A percentile compares a stretch with the other conserved stretches of the same genome.
Conservation (phyloP, 106 monocot species). For the Amphibolis antarctica region DNA sequence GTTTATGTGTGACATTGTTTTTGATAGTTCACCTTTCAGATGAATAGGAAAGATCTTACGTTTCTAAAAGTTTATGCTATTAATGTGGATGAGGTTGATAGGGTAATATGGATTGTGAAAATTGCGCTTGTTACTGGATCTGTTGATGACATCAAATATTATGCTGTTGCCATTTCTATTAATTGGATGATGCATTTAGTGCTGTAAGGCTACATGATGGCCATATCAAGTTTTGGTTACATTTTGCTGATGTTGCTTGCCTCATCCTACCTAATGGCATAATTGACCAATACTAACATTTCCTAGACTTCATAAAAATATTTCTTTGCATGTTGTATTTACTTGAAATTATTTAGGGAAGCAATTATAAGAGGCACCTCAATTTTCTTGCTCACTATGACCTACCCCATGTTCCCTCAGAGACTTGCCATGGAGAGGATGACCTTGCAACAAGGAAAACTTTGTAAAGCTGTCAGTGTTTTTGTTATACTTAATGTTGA, state of each 20-base stretch:
- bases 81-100: too few relatives aligned
- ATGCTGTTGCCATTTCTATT: conserved; percentile 11
- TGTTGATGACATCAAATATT: background rate
- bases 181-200: conserved; percentile 97
- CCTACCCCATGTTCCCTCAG: too few relatives aligned
- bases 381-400: too few relatives aligned
- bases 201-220: conserved; percentile 75
- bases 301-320: background rate
- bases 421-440: too few relatives aligned
- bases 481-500: conserved; percentile 59
- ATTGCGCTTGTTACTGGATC: background rate
- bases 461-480: conserved; percentile 75
- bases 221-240: conserved; percentile 84
- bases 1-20: background rate
- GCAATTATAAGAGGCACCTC: too few relatives aligned
- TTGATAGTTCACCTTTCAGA: conserved; percentile 10
- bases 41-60: too few relatives aligned
- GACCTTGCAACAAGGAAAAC: conserved; percentile 89
- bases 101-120: conserved; percentile 23
- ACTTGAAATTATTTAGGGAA: too few relatives aligned
- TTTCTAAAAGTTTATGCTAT: too few relatives aligned
- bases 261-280: conserved; percentile 60
- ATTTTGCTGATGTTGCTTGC: conserved; percentile 88
- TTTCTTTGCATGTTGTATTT: too few relatives aligned
- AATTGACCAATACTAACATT: too few relatives aligned